Percentiles rank a stretch among this genome's conserved stretches.
Conservation (phyloP, 352 stramenopile species). For the Lagenidium giganteum region DNA sequence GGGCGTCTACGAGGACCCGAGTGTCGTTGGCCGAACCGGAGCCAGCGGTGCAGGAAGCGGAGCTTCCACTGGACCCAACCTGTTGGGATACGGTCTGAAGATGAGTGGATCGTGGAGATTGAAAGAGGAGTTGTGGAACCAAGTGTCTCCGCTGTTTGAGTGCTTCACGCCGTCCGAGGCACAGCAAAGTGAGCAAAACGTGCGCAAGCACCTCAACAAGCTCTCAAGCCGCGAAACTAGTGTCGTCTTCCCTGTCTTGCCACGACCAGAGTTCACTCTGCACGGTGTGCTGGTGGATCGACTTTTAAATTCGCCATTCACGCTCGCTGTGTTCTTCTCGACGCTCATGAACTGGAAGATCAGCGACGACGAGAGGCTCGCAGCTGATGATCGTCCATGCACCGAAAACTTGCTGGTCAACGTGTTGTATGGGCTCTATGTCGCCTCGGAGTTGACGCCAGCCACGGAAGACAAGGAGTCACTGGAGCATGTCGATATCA, state of each 20-base stretch:
- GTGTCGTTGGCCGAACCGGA: neutral
- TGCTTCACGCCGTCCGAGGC: slow-evolving; percentile 70
- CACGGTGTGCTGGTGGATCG: slow-evolving; percentile 28
- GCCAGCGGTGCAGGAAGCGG: slow-evolving; percentile 6
- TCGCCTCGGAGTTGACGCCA: slow-evolving; percentile 27
- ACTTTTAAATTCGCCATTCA: slow-evolving; percentile 43
- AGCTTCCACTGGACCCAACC: too few species aligned
- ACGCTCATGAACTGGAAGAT: slow-evolving; percentile 36
- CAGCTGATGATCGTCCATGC: neutral
- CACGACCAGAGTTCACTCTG: slow-evolving; percentile 10
- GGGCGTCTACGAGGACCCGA: slow-evolving; percentile 53
- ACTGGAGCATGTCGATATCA: too few species aligned
- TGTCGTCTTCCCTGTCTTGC: slow-evolving; percentile 30
- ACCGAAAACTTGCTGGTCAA: slow-evolving; percentile 55
- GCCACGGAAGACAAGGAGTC: slow-evolving; percentile 2
- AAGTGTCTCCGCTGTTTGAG: slow-evolving; percentile 66
- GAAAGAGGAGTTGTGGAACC: slow-evolving; percentile 42
- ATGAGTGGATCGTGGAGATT: slow-evolving; percentile 70
- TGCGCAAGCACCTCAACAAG: slow-evolving; percentile 30
- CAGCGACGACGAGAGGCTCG: neutral
- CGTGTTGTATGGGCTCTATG: slow-evolving; percentile 43
- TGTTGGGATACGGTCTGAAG: slow-evolving; percentile 53
- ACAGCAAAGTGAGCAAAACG: slow-evolving; percentile 72
- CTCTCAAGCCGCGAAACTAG: too few species aligned
- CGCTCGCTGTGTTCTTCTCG: slow-evolving; percentile 34